Percentiles rank a stretch among this genome's conserved stretches.
Evolutionary conservation across 169 alveolate species (phyloP).

Genomic region (Plasmodium vinckei): DNA sequence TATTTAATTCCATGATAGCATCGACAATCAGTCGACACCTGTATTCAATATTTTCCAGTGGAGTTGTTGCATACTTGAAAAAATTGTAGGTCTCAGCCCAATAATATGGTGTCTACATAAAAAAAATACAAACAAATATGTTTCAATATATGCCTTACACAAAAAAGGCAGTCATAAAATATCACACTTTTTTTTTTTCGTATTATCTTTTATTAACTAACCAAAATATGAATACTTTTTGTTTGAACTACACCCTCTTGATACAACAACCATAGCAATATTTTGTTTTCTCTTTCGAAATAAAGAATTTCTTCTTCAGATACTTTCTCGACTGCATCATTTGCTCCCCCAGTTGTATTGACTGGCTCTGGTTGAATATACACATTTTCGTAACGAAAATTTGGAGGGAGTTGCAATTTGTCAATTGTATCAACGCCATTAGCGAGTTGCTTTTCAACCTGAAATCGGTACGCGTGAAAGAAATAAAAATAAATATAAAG

Average conservation of each 20-base stretch:
- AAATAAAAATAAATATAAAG: not conserved
- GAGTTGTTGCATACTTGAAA: conserved; percentile 66
- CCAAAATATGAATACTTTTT: conserved; percentile 65
- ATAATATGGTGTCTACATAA: conserved; percentile 55
- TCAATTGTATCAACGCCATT: conserved; percentile 58
- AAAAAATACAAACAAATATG: not conserved
- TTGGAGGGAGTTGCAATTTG: conserved; percentile 44
- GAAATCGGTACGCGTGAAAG: too few relatives aligned
- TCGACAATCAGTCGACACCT: conserved; percentile 56
- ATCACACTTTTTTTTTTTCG: not conserved
- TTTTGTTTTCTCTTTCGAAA: conserved; percentile 54
- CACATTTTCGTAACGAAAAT: conserved; percentile 25
- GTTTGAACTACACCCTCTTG: conserved; percentile 70
- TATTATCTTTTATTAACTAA: conserved; percentile 6
- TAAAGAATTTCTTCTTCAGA: conserved; percentile 45
- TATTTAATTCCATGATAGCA: conserved; percentile 26
- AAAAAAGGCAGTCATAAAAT: not conserved
- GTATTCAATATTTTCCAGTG: conserved; percentile 49
- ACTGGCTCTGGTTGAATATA: not conserved
- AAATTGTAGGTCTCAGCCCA: conserved; percentile 61
- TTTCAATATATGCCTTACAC: not conserved
- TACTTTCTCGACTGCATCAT: conserved; percentile 21
- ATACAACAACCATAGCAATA: conserved; percentile 56
- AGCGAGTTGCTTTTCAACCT: conserved; percentile 64
- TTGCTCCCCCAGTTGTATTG: conserved; percentile 13